A percentile compares a stretch with the other conserved stretches of the same genome.
Evolutionary conservation across 495 filamentous ascomycete species (phyloP).

Genomic region (Talaromyces ruber): DNA sequence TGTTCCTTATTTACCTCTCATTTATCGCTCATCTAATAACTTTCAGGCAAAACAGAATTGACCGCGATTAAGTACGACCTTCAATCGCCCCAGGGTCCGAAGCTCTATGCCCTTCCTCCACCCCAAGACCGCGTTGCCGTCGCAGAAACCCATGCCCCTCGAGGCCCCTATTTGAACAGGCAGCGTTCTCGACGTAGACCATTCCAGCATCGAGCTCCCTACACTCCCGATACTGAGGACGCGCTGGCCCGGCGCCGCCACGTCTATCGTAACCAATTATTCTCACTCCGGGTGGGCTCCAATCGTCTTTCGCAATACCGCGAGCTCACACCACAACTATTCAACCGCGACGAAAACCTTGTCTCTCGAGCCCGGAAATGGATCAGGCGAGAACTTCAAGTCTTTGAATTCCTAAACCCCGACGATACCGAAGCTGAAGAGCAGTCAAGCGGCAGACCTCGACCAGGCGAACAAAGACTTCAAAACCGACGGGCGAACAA

Average conservation of each 20-base stretch:
- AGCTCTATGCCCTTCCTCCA: constrained; percentile 41
- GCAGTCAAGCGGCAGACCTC: constrained; percentile 11
- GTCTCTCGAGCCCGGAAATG: constrained; percentile 78
- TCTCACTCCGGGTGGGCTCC: constrained; percentile 76
- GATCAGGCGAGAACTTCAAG: constrained; percentile 79
- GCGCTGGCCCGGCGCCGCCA: constrained; percentile 60
- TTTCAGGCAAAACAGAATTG: constrained; percentile 51
- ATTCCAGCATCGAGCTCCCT: constrained; percentile 18
- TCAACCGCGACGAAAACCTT: constrained; percentile 56
- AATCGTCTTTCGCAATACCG: constrained; percentile 74
- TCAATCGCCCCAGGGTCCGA: constrained; percentile 40
- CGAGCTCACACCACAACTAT: constrained; percentile 60
- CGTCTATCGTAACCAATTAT: constrained; percentile 69
- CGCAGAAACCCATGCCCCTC: constrained; percentile 3
- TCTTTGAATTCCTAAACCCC: constrained; percentile 67
- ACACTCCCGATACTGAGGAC: constrained; percentile 32
- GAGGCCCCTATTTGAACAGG: background rate
- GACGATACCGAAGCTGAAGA: constrained; percentile 11
- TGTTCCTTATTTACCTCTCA: background rate
- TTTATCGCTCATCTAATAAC: constrained; percentile 10
- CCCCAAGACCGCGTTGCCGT: constrained; percentile 5
- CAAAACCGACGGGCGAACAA: constrained; percentile 55
- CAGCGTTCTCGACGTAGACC: constrained; percentile 9
- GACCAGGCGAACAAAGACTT: constrained; percentile 27
- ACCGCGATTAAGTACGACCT: constrained; percentile 61